Conservation (phyloP, 176 grass and related monocot genomes). For the barley (Hordeum vulgare) region MorexV3_pseudomolecules_assembly NC_058520.1:545028478-545028977, state of each 20-base stretch:
- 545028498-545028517: constrained; percentile 57
- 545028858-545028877: constrained; percentile 84
- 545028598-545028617: constrained; percentile 84
- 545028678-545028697: constrained; percentile 93
- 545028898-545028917: constrained; percentile 83
- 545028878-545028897: constrained; percentile 94
- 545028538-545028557: constrained; percentile 98
- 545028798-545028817: constrained; percentile 97
- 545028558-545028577: constrained; percentile 87
- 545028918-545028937: constrained; percentile 72
- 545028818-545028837: constrained; percentile 77
- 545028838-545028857: constrained; percentile 71
- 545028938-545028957: constrained; percentile 89
- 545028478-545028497: constrained; percentile 18
- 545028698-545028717: constrained; percentile 72
- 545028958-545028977: constrained; percentile 69
- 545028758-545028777: constrained; percentile 92
- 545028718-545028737: constrained; percentile 52
- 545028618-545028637: constrained; percentile 96
- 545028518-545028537: constrained; percentile 91
- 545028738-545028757: constrained; percentile 84
- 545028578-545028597: constrained; percentile 65
- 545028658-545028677: constrained; percentile 84
- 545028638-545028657: constrained; percentile 94
- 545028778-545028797: constrained; percentile 78